Conservation (phyloP, 768 basidiomycete species). For the Fistulinella prunicolor region DNA sequence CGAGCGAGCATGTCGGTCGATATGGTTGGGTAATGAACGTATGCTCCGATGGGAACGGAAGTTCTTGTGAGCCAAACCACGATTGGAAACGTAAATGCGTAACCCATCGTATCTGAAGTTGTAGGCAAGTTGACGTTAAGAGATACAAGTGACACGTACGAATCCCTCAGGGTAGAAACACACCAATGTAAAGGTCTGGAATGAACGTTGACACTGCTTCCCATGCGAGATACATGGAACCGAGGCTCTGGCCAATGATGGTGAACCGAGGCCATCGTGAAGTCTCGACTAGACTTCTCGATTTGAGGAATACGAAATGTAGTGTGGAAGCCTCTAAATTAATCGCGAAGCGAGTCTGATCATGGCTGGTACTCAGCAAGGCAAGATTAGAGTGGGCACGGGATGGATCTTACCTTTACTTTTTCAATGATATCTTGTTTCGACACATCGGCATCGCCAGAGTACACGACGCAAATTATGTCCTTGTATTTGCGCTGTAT, state of each 20-base stretch:
- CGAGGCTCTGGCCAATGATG: constrained; percentile 86
- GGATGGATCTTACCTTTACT: constrained; percentile 56
- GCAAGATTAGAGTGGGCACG: neutral
- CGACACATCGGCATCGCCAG: constrained; percentile 77
- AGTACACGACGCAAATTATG: constrained; percentile 79
- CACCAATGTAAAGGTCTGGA: constrained; percentile 91
- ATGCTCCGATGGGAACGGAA: constrained; percentile 76
- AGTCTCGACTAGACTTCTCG: constrained; percentile 74
- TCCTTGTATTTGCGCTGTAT: constrained; percentile 67
- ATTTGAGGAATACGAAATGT: constrained; percentile 78
- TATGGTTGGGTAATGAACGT: constrained; percentile 96
- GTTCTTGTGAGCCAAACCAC: constrained; percentile 54
- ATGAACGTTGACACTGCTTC: constrained; percentile 78
- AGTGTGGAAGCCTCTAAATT: constrained; percentile 58
- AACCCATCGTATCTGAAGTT: constrained; percentile 90
- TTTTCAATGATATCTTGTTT: constrained; percentile 80
- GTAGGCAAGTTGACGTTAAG: constrained; percentile 6
- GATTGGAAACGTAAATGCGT: constrained; percentile 88
- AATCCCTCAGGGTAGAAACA: constrained; percentile 13
- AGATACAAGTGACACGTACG: neutral
- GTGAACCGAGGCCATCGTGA: constrained; percentile 88
- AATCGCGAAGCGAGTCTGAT: constrained; percentile 80
- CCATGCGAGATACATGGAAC: constrained; percentile 79
- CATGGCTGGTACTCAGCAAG: neutral
- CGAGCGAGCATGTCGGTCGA: constrained; percentile 90